phyloP scores from a whole-genome alignment of 202 grass and related monocot species.

The Schoenoplectus tabernaemontani region DNA sequence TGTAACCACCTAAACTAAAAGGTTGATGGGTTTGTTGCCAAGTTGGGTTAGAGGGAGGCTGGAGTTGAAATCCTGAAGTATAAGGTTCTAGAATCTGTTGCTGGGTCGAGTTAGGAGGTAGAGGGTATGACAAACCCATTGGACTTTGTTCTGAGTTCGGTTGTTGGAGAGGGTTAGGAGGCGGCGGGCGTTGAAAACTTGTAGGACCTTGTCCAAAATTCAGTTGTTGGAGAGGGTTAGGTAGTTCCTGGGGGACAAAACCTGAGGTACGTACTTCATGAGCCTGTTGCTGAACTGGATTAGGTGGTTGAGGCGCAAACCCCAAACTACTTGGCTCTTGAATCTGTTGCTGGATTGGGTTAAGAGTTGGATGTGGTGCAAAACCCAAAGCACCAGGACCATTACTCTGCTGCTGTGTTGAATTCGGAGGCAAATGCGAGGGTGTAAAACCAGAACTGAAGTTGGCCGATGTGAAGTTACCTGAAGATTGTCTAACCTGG shows the following conservation, averaged over 20 bases:
- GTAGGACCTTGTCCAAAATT: conserved; percentile 1
- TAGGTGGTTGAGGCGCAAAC: neutral
- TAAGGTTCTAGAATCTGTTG: conserved; percentile 1
- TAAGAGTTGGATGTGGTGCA: neutral
- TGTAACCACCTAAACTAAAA: too few relatives aligned
- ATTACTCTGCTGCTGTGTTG: neutral
- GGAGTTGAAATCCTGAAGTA: neutral
- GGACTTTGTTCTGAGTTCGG: neutral
- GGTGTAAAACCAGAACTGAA: neutral
- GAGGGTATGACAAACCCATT: neutral
- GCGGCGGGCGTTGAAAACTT: neutral
- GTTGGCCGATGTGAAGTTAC: neutral
- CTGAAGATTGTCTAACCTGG: neutral
- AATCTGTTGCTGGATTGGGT: conserved; percentile 4
- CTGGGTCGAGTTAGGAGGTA: neutral
- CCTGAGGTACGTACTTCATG: neutral
- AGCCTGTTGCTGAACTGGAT: conserved; percentile 13
- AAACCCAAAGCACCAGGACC: neutral
- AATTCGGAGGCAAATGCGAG: conserved; percentile 1
- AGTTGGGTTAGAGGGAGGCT: conserved; percentile 17
- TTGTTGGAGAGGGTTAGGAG: conserved; percentile 2
- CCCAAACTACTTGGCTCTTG: neutral
- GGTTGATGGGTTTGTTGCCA: conserved; percentile 7
- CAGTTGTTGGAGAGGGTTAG: neutral
- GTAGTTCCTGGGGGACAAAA: neutral